These are phyloP conservation scores for Beauveria sp. DNA, from an alignment of 2,329 filamentous ascomycete genomes.

Conservation along the genomic window DNA sequence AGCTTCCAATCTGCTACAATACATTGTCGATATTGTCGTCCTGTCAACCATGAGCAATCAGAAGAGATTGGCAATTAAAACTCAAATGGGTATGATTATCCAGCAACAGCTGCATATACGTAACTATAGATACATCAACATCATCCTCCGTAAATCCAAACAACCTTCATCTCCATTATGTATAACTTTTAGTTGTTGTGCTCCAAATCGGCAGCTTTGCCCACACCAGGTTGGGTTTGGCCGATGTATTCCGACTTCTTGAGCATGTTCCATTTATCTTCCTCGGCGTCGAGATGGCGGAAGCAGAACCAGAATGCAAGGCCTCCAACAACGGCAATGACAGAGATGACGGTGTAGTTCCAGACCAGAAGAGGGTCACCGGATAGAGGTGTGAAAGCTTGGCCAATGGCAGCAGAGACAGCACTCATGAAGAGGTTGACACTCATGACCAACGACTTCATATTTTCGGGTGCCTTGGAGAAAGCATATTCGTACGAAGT, in stretches of 20 bases:
- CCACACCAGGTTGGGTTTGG: slow-evolving; percentile 27
- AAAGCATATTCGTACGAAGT: slow-evolving; percentile 68
- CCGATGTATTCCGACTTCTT: slow-evolving; percentile 37
- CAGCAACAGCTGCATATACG: neutral
- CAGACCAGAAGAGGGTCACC: slow-evolving; percentile 60
- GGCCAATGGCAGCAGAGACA: slow-evolving; percentile 61
- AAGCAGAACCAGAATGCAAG: slow-evolving; percentile 62
- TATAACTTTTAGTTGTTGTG: neutral
- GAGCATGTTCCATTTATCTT: slow-evolving; percentile 62
- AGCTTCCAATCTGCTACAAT: too few species aligned
- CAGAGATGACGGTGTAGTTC: slow-evolving; percentile 61
- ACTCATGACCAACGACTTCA: slow-evolving; percentile 68
- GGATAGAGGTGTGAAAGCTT: slow-evolving; percentile 56
- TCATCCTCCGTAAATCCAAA: neutral
- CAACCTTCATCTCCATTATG: neutral
- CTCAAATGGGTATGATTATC: slow-evolving; percentile 11
- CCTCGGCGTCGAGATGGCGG: slow-evolving; percentile 54
- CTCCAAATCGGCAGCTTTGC: slow-evolving; percentile 16
- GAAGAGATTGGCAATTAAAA: neutral
- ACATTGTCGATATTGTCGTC: too few species aligned
- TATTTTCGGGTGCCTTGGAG: slow-evolving; percentile 70
- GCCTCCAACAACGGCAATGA: slow-evolving; percentile 56
- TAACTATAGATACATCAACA: slow-evolving; percentile 4
- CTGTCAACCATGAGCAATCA: neutral
- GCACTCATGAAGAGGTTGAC: slow-evolving; percentile 66